Conservation (phyloP, 2,329 filamentous ascomycete genomes). For the Clarireedia homoeocarpa region DNA sequence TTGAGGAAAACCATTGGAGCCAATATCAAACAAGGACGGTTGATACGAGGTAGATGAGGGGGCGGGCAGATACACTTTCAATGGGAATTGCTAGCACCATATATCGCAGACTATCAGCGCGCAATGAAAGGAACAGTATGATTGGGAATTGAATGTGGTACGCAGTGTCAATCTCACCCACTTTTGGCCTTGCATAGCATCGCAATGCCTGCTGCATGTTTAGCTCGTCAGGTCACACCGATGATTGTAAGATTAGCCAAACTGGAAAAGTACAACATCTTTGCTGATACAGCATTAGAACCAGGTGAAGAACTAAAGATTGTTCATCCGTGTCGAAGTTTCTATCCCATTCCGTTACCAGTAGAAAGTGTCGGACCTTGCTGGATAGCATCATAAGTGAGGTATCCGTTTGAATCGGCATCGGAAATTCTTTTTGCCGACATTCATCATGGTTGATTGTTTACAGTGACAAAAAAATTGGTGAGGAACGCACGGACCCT, state of each 20-base stretch:
- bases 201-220: neutral
- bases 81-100: neutral
- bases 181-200: neutral
- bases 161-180: neutral
- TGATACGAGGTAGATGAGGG: neutral
- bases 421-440: too few relatives aligned
- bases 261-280: neutral
- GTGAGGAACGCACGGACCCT: too few relatives aligned
- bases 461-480: too few relatives aligned
- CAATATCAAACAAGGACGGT: neutral
- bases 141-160: neutral
- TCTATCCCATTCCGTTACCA: neutral
- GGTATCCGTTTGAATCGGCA: too few relatives aligned
- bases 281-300: neutral
- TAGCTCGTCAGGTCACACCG: neutral
- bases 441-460: too few relatives aligned
- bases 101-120: neutral
- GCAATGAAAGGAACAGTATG: neutral
- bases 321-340: neutral
- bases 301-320: neutral
- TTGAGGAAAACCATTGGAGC: conserved; percentile 3
- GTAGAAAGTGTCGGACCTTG: neutral
- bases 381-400: neutral
- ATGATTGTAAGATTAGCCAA: neutral
- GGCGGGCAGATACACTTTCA: neutral